phyloP scores from a whole-genome alignment of 2,329 filamentous ascomycete species.

The Arthroderma uncinatum region DNA sequence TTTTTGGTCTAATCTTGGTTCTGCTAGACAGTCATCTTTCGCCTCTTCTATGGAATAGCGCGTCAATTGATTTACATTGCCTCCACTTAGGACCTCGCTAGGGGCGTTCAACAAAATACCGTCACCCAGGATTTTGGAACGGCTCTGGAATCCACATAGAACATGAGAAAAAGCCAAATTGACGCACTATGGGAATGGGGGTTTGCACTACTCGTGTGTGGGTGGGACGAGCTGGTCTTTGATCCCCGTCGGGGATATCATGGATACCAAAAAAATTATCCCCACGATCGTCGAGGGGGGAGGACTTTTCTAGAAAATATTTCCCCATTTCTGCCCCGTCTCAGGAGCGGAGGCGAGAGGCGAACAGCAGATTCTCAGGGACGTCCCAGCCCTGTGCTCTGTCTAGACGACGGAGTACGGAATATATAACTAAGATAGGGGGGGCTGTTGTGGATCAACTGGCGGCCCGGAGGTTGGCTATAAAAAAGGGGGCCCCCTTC shows the following conservation, averaged over 20 bases:
- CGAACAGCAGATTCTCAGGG: background rate
- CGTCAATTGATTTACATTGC: constrained; percentile 2
- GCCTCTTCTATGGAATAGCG: constrained; percentile 1
- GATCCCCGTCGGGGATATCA: background rate
- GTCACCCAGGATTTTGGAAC: constrained; percentile 3
- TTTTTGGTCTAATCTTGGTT: background rate
- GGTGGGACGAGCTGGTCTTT: background rate
- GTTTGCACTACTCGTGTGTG: background rate
- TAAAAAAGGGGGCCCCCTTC: background rate
- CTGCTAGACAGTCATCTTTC: background rate
- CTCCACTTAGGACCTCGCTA: background rate
- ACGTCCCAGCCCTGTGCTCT: background rate
- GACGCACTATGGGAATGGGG: background rate
- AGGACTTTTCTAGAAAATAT: background rate
- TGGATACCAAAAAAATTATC: background rate
- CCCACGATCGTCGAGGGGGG: background rate
- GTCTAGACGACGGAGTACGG: background rate
- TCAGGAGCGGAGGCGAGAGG: background rate
- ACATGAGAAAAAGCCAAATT: constrained; percentile 1
- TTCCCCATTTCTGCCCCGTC: background rate
- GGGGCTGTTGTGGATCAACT: background rate
- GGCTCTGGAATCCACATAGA: constrained; percentile 4
- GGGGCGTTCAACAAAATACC: constrained; percentile 3
- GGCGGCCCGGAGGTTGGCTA: background rate
- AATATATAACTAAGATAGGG: background rate